These are phyloP conservation scores for Edaphochlamys debaryana DNA, from an alignment of 139 green algal genomes.

Conservation along the genomic window DNA sequence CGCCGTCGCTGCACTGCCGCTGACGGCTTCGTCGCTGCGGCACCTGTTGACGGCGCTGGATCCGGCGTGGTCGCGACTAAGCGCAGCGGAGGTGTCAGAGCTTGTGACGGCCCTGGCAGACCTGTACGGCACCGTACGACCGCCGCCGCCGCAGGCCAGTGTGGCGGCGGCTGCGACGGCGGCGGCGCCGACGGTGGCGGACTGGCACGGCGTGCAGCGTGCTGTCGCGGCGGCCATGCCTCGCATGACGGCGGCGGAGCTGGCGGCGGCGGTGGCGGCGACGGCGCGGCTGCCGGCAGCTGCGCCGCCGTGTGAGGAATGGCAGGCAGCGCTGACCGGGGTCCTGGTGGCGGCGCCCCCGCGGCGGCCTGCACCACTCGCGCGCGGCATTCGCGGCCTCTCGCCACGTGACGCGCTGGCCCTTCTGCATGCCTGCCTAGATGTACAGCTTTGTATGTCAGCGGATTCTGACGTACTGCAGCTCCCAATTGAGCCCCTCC, in stretches of 20 bases:
- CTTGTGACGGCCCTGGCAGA: background rate
- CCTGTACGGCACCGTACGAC: background rate
- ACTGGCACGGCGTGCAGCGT: slow-evolving; percentile 9
- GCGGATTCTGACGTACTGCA: too few species aligned
- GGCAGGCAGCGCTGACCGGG: slow-evolving; percentile 13
- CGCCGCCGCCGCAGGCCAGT: background rate
- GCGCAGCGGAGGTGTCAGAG: background rate
- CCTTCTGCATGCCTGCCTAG: too few species aligned
- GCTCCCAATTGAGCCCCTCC: too few species aligned
- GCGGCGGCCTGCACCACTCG: too few species aligned
- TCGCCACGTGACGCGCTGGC: too few species aligned
- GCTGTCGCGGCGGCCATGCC: background rate
- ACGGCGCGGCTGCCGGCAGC: background rate
- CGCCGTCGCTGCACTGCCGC: background rate
- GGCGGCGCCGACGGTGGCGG: background rate
- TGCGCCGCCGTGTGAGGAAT: slow-evolving; percentile 21
- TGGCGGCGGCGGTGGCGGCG: slow-evolving; percentile 16
- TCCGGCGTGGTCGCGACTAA: background rate
- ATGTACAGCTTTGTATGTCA: too few species aligned
- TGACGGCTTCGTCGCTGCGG: slow-evolving; percentile 12
- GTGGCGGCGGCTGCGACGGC: background rate
- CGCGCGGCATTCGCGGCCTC: background rate
- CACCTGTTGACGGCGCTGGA: background rate
- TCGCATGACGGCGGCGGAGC: background rate
- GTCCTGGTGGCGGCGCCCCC: slow-evolving; percentile 10